Evolutionary conservation across 768 basidiomycete species (phyloP).

Genomic region (Sporobolomyces phaffii): DNA sequence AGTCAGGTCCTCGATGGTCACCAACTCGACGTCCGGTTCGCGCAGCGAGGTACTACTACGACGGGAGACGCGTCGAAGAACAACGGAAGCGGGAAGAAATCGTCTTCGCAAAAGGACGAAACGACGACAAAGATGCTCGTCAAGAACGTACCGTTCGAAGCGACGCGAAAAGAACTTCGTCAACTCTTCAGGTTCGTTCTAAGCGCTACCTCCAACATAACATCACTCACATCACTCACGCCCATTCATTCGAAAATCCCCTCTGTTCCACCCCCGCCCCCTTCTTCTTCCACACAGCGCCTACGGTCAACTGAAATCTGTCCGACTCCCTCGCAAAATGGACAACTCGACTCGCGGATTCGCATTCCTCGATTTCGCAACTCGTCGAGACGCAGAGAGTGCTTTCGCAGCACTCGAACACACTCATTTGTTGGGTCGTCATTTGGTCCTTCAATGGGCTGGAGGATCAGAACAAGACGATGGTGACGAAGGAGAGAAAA

Average conservation of each 20-base stretch:
- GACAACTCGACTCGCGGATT: slow-evolving; percentile 84
- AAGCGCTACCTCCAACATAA: no score
- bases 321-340: slow-evolving; percentile 86
- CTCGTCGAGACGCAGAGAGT: slow-evolving; percentile 80
- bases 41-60: slow-evolving; percentile 65
- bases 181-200: slow-evolving; percentile 82
- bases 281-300: no score
- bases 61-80: slow-evolving; percentile 45
- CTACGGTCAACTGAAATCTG: slow-evolving; percentile 88
- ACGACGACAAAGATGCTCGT: slow-evolving; percentile 90
- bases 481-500: slow-evolving; percentile 53
- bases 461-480: slow-evolving; percentile 73
- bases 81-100: slow-evolving; percentile 40
- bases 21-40: slow-evolving; percentile 72
- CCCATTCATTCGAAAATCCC: no score
- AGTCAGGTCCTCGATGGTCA: slow-evolving; percentile 83
- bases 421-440: slow-evolving; percentile 90
- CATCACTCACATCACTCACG: no score
- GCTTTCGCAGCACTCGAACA: slow-evolving; percentile 80
- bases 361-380: slow-evolving; percentile 90
- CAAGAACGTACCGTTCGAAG: slow-evolving; percentile 97
- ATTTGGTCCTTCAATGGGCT: slow-evolving; percentile 88
- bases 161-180: slow-evolving; percentile 81
- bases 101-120: slow-evolving; percentile 51
- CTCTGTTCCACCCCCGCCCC: no score